Base-by-base conservation (phyloP, 129 eudicot genomes). In the Tagetes erecta region DNA sequence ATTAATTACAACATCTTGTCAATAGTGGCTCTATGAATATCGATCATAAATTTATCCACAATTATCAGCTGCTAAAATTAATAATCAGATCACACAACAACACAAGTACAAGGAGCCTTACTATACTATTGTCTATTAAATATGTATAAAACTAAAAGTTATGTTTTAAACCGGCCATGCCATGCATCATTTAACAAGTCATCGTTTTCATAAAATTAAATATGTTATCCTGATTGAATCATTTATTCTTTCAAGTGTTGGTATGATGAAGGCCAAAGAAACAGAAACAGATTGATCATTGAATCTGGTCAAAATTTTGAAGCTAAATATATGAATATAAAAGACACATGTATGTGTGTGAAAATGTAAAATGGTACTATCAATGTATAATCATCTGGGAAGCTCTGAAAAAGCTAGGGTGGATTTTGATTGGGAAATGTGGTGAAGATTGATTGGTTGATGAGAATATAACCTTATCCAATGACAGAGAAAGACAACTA, bases 381-480 rank as follows among this genome's bases (percentile, higher is more conserved):
- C 75, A 73, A 80, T 72, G 82, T 76, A 71, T 71, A 80, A 80
- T 66, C 52, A 74, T 69, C 73, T 75, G 68, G 84, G 72, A 64
- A 70, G 44, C 67, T 35, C 77, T 63, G 72, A 74, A 71, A 60
- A 81, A 44, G 49, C 49, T 4, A 76, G 55, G 67, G 38, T 68
- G 64, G 50, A 49, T 34, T 76, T 9, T 82, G 73, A 82, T 63
- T 82, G 83, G 89, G 58, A 75, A 78, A 85, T 57, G 82, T 85
- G 84, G 84, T 75, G 80, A 46, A 20, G 35, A 75, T 64, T 62
- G 82, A 85, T 85, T 85, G 89, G 89, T 59, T 80, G 80, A 52
- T 50, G 33, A 42, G 76, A 76, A 71, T 67, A 65, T 79, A 75
- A 78, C 83, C 87, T 83, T 83, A 83, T 86, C 90, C 87, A 83